Evolutionary conservation across 2,329 filamentous ascomycete genomes (phyloP).

Genomic region (Alternaria sp.): DNA sequence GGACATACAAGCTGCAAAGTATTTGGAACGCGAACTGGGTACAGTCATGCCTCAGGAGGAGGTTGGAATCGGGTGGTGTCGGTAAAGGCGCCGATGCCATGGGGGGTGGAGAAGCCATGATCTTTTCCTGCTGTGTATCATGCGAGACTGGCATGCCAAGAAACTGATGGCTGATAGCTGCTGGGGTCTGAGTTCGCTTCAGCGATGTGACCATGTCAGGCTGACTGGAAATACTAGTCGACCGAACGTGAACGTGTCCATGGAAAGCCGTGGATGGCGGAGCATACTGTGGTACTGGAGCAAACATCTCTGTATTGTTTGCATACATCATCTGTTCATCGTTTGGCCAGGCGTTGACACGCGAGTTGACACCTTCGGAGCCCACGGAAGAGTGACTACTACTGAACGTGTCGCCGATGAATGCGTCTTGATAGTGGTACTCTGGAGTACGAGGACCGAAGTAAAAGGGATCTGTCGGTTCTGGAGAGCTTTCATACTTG

Average conservation of each 20-base stretch:
- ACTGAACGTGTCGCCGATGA: slow-evolving; percentile 35
- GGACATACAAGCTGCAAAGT: slow-evolving; percentile 42
- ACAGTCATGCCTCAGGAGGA: slow-evolving; percentile 41
- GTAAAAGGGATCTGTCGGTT: slow-evolving; percentile 44
- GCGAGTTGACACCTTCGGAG: slow-evolving; percentile 35
- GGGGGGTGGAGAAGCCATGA: slow-evolving; percentile 30
- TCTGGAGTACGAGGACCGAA: slow-evolving; percentile 45
- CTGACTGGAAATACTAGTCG: slow-evolving; percentile 40
- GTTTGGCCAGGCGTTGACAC: slow-evolving; percentile 38
- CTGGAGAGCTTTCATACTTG: slow-evolving; percentile 44
- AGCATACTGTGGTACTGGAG: slow-evolving; percentile 34
- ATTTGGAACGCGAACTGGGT: slow-evolving; percentile 46
- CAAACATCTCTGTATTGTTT: slow-evolving; percentile 33
- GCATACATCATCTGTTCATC: slow-evolving; percentile 42
- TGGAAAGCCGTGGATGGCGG: slow-evolving; percentile 26
- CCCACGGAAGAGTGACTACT: slow-evolving; percentile 43
- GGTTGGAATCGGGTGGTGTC: slow-evolving; percentile 31
- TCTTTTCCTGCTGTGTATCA: slow-evolving; percentile 30
- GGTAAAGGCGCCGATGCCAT: slow-evolving; percentile 39
- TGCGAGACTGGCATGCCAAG: slow-evolving; percentile 32
- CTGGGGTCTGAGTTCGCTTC: slow-evolving; percentile 31
- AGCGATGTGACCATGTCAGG: slow-evolving; percentile 38
- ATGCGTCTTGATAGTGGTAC: slow-evolving; percentile 44
- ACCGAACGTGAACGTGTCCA: slow-evolving; percentile 35
- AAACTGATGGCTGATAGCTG: slow-evolving; percentile 32